Base-by-base conservation (phyloP, 768 basidiomycete genomes). In the Tulasnella sp. region DNA sequence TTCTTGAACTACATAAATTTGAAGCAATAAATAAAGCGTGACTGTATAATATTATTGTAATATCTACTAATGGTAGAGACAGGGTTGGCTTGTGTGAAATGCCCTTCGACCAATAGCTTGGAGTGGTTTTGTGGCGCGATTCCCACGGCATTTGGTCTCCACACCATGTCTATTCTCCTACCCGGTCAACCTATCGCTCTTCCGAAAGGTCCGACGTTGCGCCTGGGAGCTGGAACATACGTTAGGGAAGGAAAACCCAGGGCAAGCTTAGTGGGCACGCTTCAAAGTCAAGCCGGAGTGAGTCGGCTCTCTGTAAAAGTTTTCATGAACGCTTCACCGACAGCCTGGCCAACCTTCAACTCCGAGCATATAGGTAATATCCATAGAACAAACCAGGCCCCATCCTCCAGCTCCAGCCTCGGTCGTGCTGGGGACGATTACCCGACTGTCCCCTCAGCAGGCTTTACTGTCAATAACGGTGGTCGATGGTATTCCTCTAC, bases 401-500 rank as follows among this genome's bases (percentile, higher is more conserved):
- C 90, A 89, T 81, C 91, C 93, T 0, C 94, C 94, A 0, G 83
- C 87, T 17, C 87, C 91, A 40, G 89, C 90, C 79, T 90, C 93
- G n/a, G 83, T 92, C 52, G 88, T 96, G 36, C 87, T 96, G 45
- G 96, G 95, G 36, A 89, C 89, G 37, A 87, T 97, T 38, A 92
- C 91, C 6, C 90, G 95, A 15, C 85, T 97, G 68, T 93, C 93
- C 0, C 93, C 95, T 0, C 82, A 89, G 77, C 93, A 96, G 82
- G 96, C 95, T 0, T 86, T 89, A 73, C 83, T 97, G 25, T 90
- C 93, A 2, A 94, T 97, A 79, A 88, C 90, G 31, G 91, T 94
- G 8, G 94, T 96, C 52, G 94, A 97, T 80, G 94, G 92, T 19
- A 85, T 92, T 17, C 93, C 94, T 1, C 85, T 96, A 68, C 90